phyloP scores from a whole-genome alignment of 768 basidiomycete genomes.

The Psilocybe tampanensis region DNA sequence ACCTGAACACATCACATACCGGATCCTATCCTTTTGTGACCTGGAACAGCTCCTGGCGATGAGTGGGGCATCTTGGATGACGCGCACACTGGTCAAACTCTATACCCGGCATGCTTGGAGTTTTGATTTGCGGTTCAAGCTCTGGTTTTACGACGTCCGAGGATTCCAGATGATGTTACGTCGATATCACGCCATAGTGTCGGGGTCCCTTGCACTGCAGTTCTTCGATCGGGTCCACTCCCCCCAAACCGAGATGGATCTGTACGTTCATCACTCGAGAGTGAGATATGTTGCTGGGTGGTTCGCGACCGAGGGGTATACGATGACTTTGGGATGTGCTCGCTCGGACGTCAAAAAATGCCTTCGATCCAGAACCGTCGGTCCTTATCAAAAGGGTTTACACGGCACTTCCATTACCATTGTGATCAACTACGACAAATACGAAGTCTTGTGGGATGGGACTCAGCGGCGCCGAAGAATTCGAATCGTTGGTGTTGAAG shows the following conservation, averaged over 20 bases:
- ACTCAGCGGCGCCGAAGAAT: not conserved
- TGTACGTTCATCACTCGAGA: not conserved
- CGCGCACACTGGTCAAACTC: not conserved
- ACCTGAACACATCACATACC: not conserved
- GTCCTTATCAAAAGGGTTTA: not conserved
- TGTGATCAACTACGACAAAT: not conserved
- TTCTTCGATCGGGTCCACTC: constrained; percentile 7
- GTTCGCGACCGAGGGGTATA: too few species aligned
- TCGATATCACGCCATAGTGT: not conserved
- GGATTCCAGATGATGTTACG: not conserved
- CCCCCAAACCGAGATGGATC: constrained; percentile 3
- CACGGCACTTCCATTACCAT: not conserved
- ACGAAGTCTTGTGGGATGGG: not conserved
- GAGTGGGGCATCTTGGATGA: not conserved
- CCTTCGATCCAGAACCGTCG: not conserved
- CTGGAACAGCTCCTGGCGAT: not conserved
- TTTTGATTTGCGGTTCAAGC: not conserved
- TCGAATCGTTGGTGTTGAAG: not conserved
- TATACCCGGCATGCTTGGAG: not conserved
- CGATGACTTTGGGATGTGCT: not conserved
- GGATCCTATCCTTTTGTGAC: not conserved
- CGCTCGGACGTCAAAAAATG: not conserved
- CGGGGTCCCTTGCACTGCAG: constrained; percentile 4
- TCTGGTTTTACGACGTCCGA: not conserved
- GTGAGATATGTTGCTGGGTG: too few species aligned